Base-by-base conservation (phyloP, 805 yeast species). In the Candida lessepsii region DNA sequence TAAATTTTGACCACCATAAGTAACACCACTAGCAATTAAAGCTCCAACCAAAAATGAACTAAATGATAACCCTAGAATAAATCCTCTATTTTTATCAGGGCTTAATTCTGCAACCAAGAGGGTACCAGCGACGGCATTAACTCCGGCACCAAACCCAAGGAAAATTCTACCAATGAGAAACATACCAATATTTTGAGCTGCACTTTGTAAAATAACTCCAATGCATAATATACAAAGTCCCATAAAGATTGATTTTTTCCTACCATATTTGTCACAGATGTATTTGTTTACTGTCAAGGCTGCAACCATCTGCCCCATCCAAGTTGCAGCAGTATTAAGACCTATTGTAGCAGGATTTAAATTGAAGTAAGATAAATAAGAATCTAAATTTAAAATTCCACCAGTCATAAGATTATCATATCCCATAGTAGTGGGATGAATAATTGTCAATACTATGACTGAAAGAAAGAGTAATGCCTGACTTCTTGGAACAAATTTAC, bases 21-120 rank as follows among this genome's bases (percentile, higher is more conserved):
- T 40, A 11, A 35, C 20, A 71, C 76, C 70, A 19, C 75, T 71
- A 5, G 80, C 73, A 31, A 75, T 51, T 37, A 74, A 50, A 13
- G 76, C 75, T 35, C 80, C 81, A 25, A 72, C 46, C 46, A 69
- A 71, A 77, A 76, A 73, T 40, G 67, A 67, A 17, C 68, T 63
- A 54, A 75, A 75, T 58, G 65, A 75, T 37, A 67, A 55, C 10
- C 77, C 44, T 18, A 75, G 67, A 26, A 60, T 44, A 27, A 64
- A 53, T 28, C 63, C 60, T 49, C 77, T 56, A 2, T 53, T 55
- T 32, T 65, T 70, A n/a, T 54, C 48, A 16, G 80, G 80, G 47
- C 61, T 75, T 1, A 74, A 42, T 48, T 77, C 81, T 3, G 78
- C 63, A 29, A 75, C 63, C 50, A 73, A 57, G 7, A 75, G 42